A percentile compares a stretch with the other conserved stretches of the same genome.
These are phyloP conservation scores for Ganoderma multipileum DNA, from an alignment of 1,284 basidiomycete species.

Conservation along the genomic window DNA sequence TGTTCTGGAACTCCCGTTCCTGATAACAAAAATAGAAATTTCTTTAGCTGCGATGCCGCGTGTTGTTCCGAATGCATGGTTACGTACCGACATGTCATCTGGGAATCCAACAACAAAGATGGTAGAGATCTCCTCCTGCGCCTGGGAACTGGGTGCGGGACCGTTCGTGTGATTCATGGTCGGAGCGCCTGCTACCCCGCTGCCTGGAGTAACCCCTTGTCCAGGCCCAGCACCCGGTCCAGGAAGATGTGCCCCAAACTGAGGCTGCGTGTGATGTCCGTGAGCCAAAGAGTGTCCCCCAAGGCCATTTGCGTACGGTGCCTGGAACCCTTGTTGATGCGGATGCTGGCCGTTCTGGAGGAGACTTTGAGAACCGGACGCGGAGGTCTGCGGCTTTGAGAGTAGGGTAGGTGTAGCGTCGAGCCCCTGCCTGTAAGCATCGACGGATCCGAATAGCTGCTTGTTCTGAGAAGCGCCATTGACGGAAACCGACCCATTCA, in stretches of 20 bases:
- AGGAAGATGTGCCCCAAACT: slow-evolving; percentile 73
- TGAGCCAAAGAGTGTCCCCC: slow-evolving; percentile 33
- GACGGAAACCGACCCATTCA: slow-evolving; percentile 30
- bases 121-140: slow-evolving; percentile 92
- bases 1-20: slow-evolving; percentile 99
- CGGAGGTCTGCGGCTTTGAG: slow-evolving; percentile 21
- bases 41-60: slow-evolving; percentile 18
- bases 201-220: slow-evolving; percentile 30
- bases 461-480: slow-evolving; percentile 33
- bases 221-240: slow-evolving; percentile 42
- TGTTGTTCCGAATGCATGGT: slow-evolving; percentile 15
- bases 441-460: slow-evolving; percentile 33
- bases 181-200: slow-evolving; percentile 35
- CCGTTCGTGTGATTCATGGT: slow-evolving; percentile 39
- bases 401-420: slow-evolving; percentile 32
- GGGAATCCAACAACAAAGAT: slow-evolving; percentile 99
- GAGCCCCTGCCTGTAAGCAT: slow-evolving; percentile 34
- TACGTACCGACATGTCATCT: slow-evolving; percentile 94
- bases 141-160: slow-evolving; percentile 35
- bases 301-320: slow-evolving; percentile 37
- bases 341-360: slow-evolving; percentile 32
- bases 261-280: slow-evolving; percentile 61
- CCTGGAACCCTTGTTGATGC: slow-evolving; percentile 40
- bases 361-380: slow-evolving; percentile 11
- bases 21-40: slow-evolving; percentile 42